phyloP scores from a whole-genome alignment of 352 stramenopile genomes.

The Globisporangium cederbergense region DNA sequence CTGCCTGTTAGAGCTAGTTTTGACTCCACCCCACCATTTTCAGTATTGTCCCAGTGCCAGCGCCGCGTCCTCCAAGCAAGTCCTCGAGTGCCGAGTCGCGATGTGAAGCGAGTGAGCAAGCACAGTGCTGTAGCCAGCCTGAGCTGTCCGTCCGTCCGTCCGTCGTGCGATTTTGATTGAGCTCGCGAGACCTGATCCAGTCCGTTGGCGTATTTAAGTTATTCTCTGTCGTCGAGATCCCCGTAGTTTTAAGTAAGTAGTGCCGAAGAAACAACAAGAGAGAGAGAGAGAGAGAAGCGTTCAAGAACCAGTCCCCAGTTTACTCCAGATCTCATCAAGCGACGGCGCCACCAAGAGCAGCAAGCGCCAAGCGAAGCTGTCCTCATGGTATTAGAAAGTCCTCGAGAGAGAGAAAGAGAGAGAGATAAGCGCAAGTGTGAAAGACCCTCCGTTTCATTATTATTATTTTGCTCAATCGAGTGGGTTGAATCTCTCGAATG shows the following conservation, averaged over 20 bases:
- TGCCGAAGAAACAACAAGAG: neutral
- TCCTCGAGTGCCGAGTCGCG: neutral
- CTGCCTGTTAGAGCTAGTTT: constrained; percentile 18
- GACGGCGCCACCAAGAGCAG: neutral
- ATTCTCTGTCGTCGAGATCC: constrained; percentile 13
- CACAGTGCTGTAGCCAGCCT: neutral
- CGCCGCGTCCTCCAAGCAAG: neutral
- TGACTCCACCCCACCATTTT: constrained; percentile 8
- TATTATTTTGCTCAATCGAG: neutral
- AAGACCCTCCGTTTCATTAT: neutral
- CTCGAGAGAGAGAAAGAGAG: constrained; percentile 4
- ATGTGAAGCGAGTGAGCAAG: neutral
- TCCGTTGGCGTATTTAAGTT: constrained; percentile 16
- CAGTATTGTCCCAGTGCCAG: neutral
- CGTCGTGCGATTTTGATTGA: constrained; percentile 9
- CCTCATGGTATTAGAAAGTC: neutral
- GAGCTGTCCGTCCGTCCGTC: neutral
- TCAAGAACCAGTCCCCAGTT: neutral
- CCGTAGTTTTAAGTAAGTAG: constrained; percentile 11
- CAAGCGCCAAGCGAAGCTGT: too few species aligned
- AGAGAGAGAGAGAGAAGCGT: constrained; percentile 2
- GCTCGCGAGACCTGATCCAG: constrained; percentile 1
- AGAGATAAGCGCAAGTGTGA: constrained; percentile 1
- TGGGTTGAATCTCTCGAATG: too few species aligned
- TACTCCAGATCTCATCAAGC: neutral